phyloP scores from a whole-genome alignment of 1,139 yeast genomes.

The Debaryomyces sp. region DNA sequence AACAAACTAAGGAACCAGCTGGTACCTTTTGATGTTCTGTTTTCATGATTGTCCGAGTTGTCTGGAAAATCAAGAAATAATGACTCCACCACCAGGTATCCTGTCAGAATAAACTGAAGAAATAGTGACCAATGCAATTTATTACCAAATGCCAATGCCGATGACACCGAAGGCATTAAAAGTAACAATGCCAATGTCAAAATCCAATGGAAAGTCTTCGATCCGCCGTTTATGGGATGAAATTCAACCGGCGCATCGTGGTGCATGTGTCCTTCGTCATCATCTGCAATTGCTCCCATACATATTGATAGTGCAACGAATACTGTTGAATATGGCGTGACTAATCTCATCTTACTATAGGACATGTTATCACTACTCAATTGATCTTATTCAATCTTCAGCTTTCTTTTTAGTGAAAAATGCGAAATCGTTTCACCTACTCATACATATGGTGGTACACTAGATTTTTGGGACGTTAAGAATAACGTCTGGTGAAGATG shows the following conservation, averaged over 20 bases:
- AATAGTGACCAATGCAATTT: conserved; percentile 46
- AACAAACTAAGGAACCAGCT: conserved; percentile 60
- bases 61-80: conserved; percentile 64
- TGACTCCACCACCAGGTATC: conserved; percentile 58
- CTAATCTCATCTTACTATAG: background rate
- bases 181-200: conserved; percentile 47
- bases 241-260: conserved; percentile 37
- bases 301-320: background rate
- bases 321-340: background rate
- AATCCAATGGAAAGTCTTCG: conserved; percentile 69
- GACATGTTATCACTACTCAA: background rate
- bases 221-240: conserved; percentile 50
- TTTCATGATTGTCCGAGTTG: conserved; percentile 59
- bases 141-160: conserved; percentile 58
- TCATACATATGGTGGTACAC: background rate
- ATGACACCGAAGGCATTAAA: conserved; percentile 56
- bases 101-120: conserved; percentile 50
- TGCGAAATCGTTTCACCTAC: background rate
- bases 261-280: conserved; percentile 33
- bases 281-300: conserved; percentile 8
- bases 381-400: background rate
- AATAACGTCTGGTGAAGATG: no score
- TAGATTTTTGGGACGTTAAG: no score
- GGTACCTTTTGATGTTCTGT: conserved; percentile 65
- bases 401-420: background rate